Evolutionary conservation across 2,329 filamentous ascomycete species (phyloP), one percentile per base, ranked within the genome.

Genomic region (Fusarium nelsonii): DNA sequence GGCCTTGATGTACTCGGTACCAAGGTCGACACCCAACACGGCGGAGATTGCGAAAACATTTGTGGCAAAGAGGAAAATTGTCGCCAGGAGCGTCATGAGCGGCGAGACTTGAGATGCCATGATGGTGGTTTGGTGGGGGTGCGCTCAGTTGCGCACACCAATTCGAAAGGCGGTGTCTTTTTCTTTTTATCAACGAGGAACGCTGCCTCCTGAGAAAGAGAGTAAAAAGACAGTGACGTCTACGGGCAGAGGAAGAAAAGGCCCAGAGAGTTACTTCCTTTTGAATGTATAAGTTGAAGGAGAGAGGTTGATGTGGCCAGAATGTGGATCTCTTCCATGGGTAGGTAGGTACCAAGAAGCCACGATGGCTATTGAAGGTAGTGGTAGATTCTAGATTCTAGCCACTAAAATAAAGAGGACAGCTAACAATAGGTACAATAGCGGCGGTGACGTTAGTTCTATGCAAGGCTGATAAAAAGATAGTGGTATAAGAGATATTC

Each of bases 1-100:
- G 30, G 95, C 95, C 84, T 98, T 99, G 83, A 99, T 92, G 82
- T 97, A 97, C 79, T 97, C 93, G 58, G 96, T 97, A 72, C 96
- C 96, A 56, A 99, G 86, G 81, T 99, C 96, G 75, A 99, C 88
- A 68, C 96, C 96, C 23, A 99, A 84, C 18, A 98, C 94, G 54
- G 93, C 93, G 10, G 93, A 83, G 50, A 82, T 81, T 28, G 86
- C 87, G 41, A 85, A 81, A 41, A 84, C 85, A 70, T 87, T 76
- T 46, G 76, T 69, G n/a, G 79, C 74, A 39, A 81, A 70, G 50
- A 81, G 70, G 52, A 81, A 75, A 54, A 80, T 56, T 54, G 75
- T 77, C 69, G 79, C 79, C 50, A 82, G 75, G 73, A 81, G 76
- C 69, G 78, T 74, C 70, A 74, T 76, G 73, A 82, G 70, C 40